Evolutionary conservation across 768 basidiomycete genomes (phyloP).

Genomic region (Fomitopsis pulvina): DNA sequence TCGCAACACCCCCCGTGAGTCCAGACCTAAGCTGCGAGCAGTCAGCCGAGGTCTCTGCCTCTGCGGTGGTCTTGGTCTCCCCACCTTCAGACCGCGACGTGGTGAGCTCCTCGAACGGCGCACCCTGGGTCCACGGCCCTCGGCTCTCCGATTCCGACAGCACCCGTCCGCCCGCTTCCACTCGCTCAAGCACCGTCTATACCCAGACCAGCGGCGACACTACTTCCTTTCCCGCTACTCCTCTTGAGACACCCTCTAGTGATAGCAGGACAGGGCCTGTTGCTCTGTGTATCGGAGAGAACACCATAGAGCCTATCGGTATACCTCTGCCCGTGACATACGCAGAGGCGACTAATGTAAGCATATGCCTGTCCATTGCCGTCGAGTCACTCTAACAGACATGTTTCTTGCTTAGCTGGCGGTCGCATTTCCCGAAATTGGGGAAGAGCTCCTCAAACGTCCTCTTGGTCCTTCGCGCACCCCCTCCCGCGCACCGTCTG

Average conservation of each 20-base stretch:
- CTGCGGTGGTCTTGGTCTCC: not conserved
- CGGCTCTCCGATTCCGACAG: too few species aligned
- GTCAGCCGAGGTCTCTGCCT: not conserved
- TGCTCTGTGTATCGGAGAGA: not conserved
- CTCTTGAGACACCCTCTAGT: not conserved
- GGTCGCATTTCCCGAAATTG: conserved; percentile 10
- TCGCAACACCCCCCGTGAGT: not conserved
- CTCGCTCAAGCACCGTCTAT: not conserved
- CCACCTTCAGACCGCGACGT: not conserved
- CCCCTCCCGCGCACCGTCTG: not conserved
- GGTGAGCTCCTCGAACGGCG: too few species aligned
- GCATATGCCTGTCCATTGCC: not conserved
- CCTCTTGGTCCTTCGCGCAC: conserved; percentile 1
- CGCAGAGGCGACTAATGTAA: conserved; percentile 19
- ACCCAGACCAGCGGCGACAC: not conserved
- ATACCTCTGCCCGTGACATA: conserved; percentile 17
- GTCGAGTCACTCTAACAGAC: not conserved
- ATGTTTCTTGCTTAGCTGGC: conserved; percentile 9
- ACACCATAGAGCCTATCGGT: conserved; percentile 6
- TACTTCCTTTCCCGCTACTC: not conserved
- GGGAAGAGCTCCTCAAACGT: conserved; percentile 11
- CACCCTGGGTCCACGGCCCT: too few species aligned
- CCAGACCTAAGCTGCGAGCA: not conserved
- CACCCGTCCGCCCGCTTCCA: not conserved
- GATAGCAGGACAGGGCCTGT: not conserved